phyloP scores from a whole-genome alignment of 1,284 basidiomycete species.

The Apiotrichum montevideense region DNA sequence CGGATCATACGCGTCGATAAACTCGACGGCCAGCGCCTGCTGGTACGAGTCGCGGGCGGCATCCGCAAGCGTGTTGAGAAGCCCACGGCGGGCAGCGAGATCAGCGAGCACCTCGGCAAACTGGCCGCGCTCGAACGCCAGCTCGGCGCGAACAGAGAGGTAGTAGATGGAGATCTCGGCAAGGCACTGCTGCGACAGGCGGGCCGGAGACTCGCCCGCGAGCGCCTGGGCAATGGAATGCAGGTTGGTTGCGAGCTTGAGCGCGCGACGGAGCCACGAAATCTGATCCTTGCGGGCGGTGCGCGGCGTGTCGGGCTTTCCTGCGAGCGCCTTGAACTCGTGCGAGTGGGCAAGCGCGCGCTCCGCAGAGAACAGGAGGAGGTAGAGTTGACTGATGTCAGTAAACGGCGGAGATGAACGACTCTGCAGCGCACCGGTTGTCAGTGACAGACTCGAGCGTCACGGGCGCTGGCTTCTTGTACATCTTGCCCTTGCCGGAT shows the following conservation, averaged over 20 bases:
- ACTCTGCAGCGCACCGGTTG: constrained; percentile 58
- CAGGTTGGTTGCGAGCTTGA: constrained; percentile 75
- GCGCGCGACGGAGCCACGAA: constrained; percentile 69
- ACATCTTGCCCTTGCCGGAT: constrained; percentile 81
- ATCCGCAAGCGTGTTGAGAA: constrained; percentile 67
- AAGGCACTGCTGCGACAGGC: constrained; percentile 29
- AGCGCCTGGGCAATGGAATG: constrained; percentile 67
- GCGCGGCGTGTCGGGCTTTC: constrained; percentile 23
- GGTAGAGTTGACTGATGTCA: constrained; percentile 54
- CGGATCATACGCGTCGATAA: constrained; percentile 80
- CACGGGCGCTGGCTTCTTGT: constrained; percentile 69
- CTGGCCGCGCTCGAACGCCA: constrained; percentile 54
- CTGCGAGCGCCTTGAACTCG: constrained; percentile 55
- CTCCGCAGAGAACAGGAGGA: constrained; percentile 81
- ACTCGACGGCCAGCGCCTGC: constrained; percentile 79
- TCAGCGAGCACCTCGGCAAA: constrained; percentile 73
- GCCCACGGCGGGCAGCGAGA: constrained; percentile 61
- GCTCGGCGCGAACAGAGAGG: constrained; percentile 44
- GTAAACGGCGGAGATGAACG: background rate
- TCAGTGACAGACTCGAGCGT: constrained; percentile 60
- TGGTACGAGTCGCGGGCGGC: constrained; percentile 60
- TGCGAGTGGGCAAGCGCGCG: constrained; percentile 87
- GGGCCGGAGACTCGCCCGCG: constrained; percentile 5
- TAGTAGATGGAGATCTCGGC: constrained; percentile 47
- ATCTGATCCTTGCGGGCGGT: constrained; percentile 34